Conservation (phyloP, 345 rosid genomes). For the Corchorus capsularis region DNA sequence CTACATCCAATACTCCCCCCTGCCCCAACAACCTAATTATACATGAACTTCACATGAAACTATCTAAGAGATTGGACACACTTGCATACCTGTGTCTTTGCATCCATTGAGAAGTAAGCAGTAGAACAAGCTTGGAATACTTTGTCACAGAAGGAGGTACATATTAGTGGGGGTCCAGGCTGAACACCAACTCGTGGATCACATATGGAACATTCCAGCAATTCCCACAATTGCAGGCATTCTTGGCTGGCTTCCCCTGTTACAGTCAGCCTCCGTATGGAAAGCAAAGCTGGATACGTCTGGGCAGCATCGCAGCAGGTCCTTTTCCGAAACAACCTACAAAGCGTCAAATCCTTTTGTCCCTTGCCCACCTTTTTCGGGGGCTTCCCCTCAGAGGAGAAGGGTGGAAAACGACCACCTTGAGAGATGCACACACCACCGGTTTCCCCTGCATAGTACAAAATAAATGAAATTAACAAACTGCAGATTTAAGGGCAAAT, state of each 20-base stretch:
- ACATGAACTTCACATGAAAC: not conserved
- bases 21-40: no score
- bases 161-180: slow-evolving; percentile 86
- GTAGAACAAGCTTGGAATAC: slow-evolving; percentile 73
- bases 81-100: slow-evolving; percentile 52
- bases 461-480: not conserved
- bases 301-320: slow-evolving; percentile 87
- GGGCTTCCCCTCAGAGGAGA: slow-evolving; percentile 71
- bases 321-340: slow-evolving; percentile 76
- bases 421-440: slow-evolving; percentile 71
- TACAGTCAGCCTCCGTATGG: slow-evolving; percentile 73
- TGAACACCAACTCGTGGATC: slow-evolving; percentile 79
- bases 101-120: slow-evolving; percentile 89
- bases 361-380: slow-evolving; percentile 72
- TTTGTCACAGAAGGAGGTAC: slow-evolving; percentile 73
- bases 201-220: slow-evolving; percentile 94
- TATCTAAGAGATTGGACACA: slow-evolving; percentile 6
- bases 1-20: not conserved
- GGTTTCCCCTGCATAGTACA: slow-evolving; percentile 40
- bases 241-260: slow-evolving; percentile 84
- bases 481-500: not conserved
- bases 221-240: slow-evolving; percentile 79
- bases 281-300: slow-evolving; percentile 80
- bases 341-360: slow-evolving; percentile 72
- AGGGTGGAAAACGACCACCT: slow-evolving; percentile 85